Percentiles rank a stretch among this genome's conserved stretches.
These are phyloP conservation scores for Penicillium digitatum DNA, from an alignment of 2,329 filamentous ascomycete species.

Conservation along the genomic window DNA sequence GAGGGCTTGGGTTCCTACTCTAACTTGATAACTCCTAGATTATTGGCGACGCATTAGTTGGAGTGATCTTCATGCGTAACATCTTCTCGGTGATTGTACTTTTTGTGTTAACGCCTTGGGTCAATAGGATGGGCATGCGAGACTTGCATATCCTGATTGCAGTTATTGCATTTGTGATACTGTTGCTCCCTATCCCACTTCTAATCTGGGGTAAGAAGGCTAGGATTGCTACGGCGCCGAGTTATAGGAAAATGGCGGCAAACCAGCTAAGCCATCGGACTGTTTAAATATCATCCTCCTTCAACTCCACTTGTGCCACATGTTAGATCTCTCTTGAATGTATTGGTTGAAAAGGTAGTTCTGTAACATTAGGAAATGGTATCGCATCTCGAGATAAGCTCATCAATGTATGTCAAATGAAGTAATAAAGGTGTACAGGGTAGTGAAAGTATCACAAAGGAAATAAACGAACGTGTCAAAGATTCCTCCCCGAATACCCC, in stretches of 20 bases:
- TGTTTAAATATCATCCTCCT: not conserved
- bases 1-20: not conserved
- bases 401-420: not conserved
- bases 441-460: not conserved
- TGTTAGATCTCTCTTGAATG: not conserved
- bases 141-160: conserved; percentile 21
- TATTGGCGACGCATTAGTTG: conserved; percentile 47
- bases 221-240: conserved; percentile 13
- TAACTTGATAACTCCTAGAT: conserved; percentile 32
- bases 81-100: conserved; percentile 44
- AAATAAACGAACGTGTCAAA: not conserved
- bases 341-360: not conserved
- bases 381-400: not conserved
- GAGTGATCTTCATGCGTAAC: conserved; percentile 46
- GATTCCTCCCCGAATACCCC: not conserved
- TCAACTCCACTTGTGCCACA: no score
- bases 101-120: conserved; percentile 46
- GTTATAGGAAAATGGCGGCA: conserved; percentile 18
- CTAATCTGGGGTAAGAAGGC: conserved; percentile 26
- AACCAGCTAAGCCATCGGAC: conserved; percentile 19
- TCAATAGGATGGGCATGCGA: conserved; percentile 21
- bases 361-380: not conserved
- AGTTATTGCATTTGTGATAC: conserved; percentile 13
- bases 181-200: conserved; percentile 20
- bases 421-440: not conserved